Percentiles rank a stretch among this genome's conserved stretches.
Evolutionary conservation across 2,329 filamentous ascomycete species (phyloP).

Genomic region (Fusarium redolens): DNA sequence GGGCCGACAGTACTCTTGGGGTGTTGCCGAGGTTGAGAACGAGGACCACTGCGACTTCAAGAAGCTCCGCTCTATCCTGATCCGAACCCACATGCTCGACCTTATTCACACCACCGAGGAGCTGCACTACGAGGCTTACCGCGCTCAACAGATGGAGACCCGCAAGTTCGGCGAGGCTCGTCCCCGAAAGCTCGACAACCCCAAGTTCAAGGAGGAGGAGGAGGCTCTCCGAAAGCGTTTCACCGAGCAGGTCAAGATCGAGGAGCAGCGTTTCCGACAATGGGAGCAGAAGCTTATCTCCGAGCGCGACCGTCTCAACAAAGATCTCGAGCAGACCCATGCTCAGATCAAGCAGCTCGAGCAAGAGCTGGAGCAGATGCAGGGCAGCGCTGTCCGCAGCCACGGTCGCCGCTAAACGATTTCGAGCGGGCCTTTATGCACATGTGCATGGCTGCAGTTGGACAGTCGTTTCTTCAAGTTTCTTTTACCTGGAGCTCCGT

Average conservation of each 20-base stretch:
- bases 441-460: conserved; percentile 45
- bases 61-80: conserved; percentile 98
- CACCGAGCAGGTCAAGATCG: conserved; percentile 99
- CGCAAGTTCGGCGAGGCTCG: conserved; percentile 98
- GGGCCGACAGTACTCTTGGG: conserved; percentile 99
- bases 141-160: conserved; percentile 99
- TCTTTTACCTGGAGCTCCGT: conserved; percentile 45
- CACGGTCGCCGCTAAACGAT: conserved; percentile 85
- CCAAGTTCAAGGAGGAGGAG: conserved; percentile 99
- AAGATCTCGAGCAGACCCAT: conserved; percentile 98
- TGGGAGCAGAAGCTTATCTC: conserved; percentile 99
- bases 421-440: conserved; percentile 18
- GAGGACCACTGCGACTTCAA: conserved; percentile 99
- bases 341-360: conserved; percentile 94
- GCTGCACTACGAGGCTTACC: conserved; percentile 99
- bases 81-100: conserved; percentile 99
- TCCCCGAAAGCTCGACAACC: conserved; percentile 98
- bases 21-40: conserved; percentile 99
- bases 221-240: conserved; percentile 98
- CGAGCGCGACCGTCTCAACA: conserved; percentile 98
- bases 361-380: conserved; percentile 91
- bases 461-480: conserved; percentile 44
- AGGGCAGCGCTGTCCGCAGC: conserved; percentile 89
- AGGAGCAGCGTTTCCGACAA: conserved; percentile 98
- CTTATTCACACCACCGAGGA: conserved; percentile 99